Evolutionary conservation across 2,329 filamentous ascomycete genomes (phyloP).

Genomic region (Fonsecaea monophora): DNA sequence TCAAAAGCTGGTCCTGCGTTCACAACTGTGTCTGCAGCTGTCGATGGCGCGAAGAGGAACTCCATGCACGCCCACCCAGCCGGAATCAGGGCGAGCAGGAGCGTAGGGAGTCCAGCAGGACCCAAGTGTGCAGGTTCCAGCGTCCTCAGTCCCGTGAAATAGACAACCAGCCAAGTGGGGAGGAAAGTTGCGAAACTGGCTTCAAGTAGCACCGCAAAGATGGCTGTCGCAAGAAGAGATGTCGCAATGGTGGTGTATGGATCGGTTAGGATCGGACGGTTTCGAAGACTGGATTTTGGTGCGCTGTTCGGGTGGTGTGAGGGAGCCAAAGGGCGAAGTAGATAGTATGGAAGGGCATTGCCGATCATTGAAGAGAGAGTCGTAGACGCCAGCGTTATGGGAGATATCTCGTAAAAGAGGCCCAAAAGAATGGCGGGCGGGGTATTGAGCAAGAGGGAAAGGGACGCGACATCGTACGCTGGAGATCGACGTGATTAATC

Average conservation of each 20-base stretch:
- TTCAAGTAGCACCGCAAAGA: slow-evolving; percentile 78
- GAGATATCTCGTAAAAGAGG: slow-evolving; percentile 76
- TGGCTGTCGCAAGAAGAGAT: slow-evolving; percentile 70
- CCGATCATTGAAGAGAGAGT: slow-evolving; percentile 73
- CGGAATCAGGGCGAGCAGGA: slow-evolving; percentile 64
- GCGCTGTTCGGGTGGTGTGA: slow-evolving; percentile 65
- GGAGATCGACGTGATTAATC: slow-evolving; percentile 15
- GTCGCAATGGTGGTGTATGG: slow-evolving; percentile 68
- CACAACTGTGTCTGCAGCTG: slow-evolving; percentile 48
- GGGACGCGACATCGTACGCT: slow-evolving; percentile 70
- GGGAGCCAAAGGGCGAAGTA: slow-evolving; percentile 72
- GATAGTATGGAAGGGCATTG: slow-evolving; percentile 73
- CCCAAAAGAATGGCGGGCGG: slow-evolving; percentile 77
- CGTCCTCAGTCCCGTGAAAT: slow-evolving; percentile 75
- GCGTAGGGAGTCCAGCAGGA: slow-evolving; percentile 56
- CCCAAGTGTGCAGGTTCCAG: slow-evolving; percentile 72
- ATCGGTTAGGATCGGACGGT: slow-evolving; percentile 71
- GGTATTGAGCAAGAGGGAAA: slow-evolving; percentile 74
- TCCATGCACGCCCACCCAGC: slow-evolving; percentile 74
- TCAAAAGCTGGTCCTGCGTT: slow-evolving; percentile 59
- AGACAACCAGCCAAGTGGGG: slow-evolving; percentile 72
- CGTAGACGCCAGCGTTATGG: slow-evolving; percentile 65
- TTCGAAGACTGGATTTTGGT: slow-evolving; percentile 54
- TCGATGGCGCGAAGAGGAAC: slow-evolving; percentile 73
- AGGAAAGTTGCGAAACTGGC: slow-evolving; percentile 73